Evolutionary conservation across 129 eudicot genomes (phyloP).

Genomic region (Smallanthus sonchifolius): DNA sequence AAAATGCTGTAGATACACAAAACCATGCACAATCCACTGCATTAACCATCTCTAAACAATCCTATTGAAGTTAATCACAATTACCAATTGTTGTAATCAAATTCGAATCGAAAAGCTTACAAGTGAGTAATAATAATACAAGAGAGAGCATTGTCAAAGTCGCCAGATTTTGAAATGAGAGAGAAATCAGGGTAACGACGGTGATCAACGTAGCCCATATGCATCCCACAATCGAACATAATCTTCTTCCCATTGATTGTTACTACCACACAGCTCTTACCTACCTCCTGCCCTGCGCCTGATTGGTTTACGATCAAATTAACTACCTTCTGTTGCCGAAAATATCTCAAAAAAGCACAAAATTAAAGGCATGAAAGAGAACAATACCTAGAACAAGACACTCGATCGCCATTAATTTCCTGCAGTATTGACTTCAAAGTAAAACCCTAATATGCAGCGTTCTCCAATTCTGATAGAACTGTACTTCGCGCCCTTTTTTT

Average conservation of each 20-base stretch:
- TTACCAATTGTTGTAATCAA: no score
- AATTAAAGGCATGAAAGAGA: neutral
- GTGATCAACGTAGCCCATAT: slow-evolving; percentile 72
- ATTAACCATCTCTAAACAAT: no score
- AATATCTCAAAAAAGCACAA: neutral
- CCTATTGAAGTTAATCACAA: no score
- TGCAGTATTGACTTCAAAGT: neutral
- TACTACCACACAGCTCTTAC: slow-evolving; percentile 92
- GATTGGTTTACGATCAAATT: slow-evolving; percentile 4
- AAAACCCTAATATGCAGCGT: neutral
- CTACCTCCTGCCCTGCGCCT: slow-evolving; percentile 99
- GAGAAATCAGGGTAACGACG: slow-evolving; percentile 92
- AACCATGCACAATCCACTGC: no score
- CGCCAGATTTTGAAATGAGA: slow-evolving; percentile 53
- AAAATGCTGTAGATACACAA: neutral
- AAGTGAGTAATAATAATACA: slow-evolving; percentile 90
- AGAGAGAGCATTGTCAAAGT: slow-evolving; percentile 48
- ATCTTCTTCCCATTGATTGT: slow-evolving; percentile 69
- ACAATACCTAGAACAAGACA: slow-evolving; percentile 72
- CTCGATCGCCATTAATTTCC: slow-evolving; percentile 54
- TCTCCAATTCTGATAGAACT: neutral
- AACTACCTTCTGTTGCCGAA: neutral
- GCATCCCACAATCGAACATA: slow-evolving; percentile 99
- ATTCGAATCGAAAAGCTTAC: slow-evolving; percentile 31
- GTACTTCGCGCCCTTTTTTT: neutral